A percentile compares a stretch with the other conserved stretches of the same genome.
Evolutionary conservation across 495 filamentous ascomycete species (phyloP).

Genomic region (Xylaria acuta): DNA sequence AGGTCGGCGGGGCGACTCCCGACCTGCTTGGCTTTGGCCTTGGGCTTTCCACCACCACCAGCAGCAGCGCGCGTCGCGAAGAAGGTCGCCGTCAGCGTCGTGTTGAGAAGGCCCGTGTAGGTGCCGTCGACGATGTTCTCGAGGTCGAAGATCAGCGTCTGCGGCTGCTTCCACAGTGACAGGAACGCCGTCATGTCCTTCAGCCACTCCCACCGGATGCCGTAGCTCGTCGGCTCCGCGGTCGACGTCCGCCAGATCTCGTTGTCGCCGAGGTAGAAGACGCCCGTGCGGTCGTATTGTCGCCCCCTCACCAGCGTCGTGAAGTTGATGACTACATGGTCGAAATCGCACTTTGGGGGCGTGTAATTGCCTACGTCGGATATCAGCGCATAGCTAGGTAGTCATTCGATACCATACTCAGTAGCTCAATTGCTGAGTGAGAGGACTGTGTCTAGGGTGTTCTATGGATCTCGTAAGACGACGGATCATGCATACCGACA

Average conservation of each 20-base stretch:
- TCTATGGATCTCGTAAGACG: neutral
- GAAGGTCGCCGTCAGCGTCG: slow-evolving; percentile 80
- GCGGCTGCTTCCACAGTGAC: slow-evolving; percentile 69
- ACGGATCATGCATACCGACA: slow-evolving; percentile 61
- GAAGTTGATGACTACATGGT: slow-evolving; percentile 82
- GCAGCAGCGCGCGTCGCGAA: slow-evolving; percentile 58
- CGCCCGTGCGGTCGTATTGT: slow-evolving; percentile 81
- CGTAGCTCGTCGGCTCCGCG: slow-evolving; percentile 77
- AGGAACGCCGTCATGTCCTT: slow-evolving; percentile 86
- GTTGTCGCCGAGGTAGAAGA: slow-evolving; percentile 83
- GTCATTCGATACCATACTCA: neutral
- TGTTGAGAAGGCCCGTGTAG: slow-evolving; percentile 81
- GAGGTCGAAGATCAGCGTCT: slow-evolving; percentile 84
- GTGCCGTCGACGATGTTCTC: slow-evolving; percentile 75
- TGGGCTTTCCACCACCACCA: slow-evolving; percentile 26
- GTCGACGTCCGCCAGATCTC: slow-evolving; percentile 91
- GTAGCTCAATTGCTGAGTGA: neutral
- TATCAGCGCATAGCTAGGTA: slow-evolving; percentile 5
- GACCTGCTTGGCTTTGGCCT: no score
- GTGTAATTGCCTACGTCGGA: slow-evolving; percentile 65
- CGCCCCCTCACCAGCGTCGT: slow-evolving; percentile 75
- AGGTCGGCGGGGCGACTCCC: slow-evolving; percentile 72
- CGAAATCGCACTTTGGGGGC: slow-evolving; percentile 79
- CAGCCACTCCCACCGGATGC: slow-evolving; percentile 77
- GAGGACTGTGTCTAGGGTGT: neutral